These are phyloP conservation scores for Sisymbrium irio DNA, from an alignment of 345 rosid species.

Conservation along the genomic window DNA sequence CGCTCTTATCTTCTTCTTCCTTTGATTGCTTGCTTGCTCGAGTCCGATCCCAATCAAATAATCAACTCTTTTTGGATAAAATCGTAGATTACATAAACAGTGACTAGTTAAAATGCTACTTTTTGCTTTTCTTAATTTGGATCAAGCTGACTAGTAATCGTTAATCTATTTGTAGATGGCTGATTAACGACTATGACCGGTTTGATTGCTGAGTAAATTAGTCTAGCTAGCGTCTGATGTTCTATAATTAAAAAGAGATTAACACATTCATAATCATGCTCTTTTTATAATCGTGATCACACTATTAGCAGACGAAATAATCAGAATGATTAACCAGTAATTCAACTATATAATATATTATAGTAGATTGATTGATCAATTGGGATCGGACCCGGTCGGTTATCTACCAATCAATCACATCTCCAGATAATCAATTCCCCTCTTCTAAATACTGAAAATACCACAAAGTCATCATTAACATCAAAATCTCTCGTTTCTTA, in stretches of 20 bases:
- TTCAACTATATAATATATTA: not conserved
- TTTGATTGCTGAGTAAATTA: too few relatives aligned
- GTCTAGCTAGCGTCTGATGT: too few relatives aligned
- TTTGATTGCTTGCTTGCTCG: not conserved
- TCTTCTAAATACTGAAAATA: not conserved
- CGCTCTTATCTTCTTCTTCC: constrained; percentile 5
- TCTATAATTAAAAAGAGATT: not conserved
- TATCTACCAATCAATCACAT: not conserved
- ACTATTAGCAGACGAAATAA: not conserved
- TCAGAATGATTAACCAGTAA: not conserved
- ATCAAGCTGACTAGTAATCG: not conserved
- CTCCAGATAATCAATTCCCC: not conserved
- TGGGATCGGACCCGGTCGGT: not conserved
- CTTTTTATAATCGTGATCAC: too few relatives aligned
- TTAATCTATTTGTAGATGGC: not conserved
- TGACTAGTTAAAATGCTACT: not conserved
- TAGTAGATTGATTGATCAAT: not conserved
- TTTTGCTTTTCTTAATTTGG: not conserved
- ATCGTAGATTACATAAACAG: not conserved
- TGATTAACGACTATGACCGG: not conserved
- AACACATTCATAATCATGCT: not conserved
- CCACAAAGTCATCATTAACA: not conserved
- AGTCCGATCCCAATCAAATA: not conserved
- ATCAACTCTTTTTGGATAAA: not conserved
- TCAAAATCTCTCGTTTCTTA: not conserved